Conservation (phyloP, 257 asterid species). For the Rauvolfia tetraphylla region DNA sequence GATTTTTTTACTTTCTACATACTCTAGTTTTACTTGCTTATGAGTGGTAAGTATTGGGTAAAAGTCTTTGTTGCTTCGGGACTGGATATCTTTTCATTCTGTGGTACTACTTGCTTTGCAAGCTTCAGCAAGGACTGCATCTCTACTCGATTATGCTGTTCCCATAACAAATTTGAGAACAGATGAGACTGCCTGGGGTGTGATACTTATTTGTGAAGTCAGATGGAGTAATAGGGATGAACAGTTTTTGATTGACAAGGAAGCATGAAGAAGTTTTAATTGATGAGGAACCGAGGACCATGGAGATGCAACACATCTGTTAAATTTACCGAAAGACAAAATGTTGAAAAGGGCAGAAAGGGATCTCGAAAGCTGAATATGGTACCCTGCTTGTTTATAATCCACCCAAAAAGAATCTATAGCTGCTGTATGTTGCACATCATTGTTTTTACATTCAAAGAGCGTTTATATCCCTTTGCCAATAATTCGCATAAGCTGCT, state of each 20-base stretch:
- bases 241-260: not conserved
- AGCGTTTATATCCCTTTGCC: not conserved
- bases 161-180: not conserved
- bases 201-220: not conserved
- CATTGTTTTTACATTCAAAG: not conserved
- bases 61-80: not conserved
- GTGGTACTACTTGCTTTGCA: not conserved
- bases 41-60: not conserved
- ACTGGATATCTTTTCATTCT: not conserved
- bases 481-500: not conserved
- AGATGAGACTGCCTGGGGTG: not conserved
- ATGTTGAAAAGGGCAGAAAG: not conserved
- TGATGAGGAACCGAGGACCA: not conserved
- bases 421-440: not conserved
- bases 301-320: not conserved
- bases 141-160: not conserved
- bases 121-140: not conserved
- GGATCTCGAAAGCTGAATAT: not conserved
- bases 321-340: not conserved
- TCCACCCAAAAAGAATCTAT: not conserved
- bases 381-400: not conserved
- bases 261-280: too few species aligned
- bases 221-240: not conserved
- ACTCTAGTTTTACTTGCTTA: not conserved
- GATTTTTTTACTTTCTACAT: not conserved